phyloP scores from a whole-genome alignment of 257 asterid species.

The Misopates orontium region DNA sequence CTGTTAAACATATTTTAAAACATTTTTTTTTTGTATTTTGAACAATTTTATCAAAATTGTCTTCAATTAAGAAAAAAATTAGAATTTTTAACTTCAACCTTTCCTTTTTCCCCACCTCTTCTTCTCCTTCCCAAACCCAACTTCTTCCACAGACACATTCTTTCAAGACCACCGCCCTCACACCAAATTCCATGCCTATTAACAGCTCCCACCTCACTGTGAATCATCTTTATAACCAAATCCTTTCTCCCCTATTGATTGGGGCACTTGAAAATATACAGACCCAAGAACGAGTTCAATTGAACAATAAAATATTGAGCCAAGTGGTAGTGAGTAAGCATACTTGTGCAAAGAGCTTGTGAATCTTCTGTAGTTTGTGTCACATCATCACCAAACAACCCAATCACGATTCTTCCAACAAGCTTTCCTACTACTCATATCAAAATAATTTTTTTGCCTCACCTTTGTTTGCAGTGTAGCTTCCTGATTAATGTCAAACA shows the following conservation, averaged over 20 bases:
- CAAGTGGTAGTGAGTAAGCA: not conserved
- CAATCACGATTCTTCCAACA: constrained; percentile 88
- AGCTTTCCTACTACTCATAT: constrained; percentile 84
- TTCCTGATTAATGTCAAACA: constrained; percentile 47
- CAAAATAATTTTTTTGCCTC: constrained; percentile 79
- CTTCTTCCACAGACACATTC: too few species aligned
- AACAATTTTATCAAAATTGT: too few species aligned
- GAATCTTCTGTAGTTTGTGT: constrained; percentile 91
- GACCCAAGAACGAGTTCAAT: constrained; percentile 6
- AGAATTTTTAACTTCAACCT: too few species aligned
- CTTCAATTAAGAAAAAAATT: too few species aligned
- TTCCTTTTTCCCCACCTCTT: too few species aligned
- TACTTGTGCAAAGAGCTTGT: constrained; percentile 95
- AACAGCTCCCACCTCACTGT: too few species aligned
- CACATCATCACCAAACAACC: constrained; percentile 92
- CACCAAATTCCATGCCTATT: too few species aligned
- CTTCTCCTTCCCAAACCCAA: too few species aligned
- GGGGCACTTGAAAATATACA: constrained; percentile 18
- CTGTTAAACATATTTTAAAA: too few species aligned
- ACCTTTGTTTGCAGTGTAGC: constrained; percentile 76
- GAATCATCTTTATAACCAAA: constrained; percentile 94
- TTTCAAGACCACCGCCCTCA: too few species aligned
- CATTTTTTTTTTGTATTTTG: too few species aligned
- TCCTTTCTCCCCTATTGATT: constrained; percentile 83
- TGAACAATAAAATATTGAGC: constrained; percentile 8